phyloP scores from a whole-genome alignment of 2,329 filamentous ascomycete species.

The Colletotrichum gigasporum region DNA sequence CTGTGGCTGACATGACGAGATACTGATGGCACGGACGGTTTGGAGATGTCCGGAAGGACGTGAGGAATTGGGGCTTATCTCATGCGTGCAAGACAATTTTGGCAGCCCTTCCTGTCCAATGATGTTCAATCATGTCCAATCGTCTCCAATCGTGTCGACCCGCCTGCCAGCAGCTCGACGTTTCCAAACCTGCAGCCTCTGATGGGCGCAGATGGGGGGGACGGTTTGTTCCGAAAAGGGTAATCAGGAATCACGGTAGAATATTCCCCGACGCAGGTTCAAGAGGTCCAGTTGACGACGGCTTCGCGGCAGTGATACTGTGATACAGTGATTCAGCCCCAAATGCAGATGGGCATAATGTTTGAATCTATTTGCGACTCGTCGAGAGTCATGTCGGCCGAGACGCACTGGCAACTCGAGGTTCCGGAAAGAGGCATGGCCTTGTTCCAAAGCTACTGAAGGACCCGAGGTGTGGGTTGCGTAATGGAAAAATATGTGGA shows the following conservation, averaged over 20 bases:
- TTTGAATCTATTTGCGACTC: too few relatives aligned
- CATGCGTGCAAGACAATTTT: background rate
- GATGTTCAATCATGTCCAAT: background rate
- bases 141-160: background rate
- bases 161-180: background rate
- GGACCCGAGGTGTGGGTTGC: background rate
- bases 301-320: too few relatives aligned
- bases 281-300: background rate
- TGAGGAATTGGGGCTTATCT: constrained; percentile 26
- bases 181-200: constrained; percentile 4
- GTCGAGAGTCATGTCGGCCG: too few relatives aligned
- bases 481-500: background rate
- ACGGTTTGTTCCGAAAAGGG: background rate
- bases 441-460: background rate
- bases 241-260: background rate
- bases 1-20: constrained; percentile 26
- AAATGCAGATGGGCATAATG: too few relatives aligned
- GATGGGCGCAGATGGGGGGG: background rate
- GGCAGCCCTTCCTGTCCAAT: background rate
- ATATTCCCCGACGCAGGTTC: constrained; percentile 19
- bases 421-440: background rate
- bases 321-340: too few relatives aligned
- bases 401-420: too few relatives aligned
- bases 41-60: constrained; percentile 31
- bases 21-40: constrained; percentile 24